Percentiles rank a stretch among this genome's conserved stretches.
Conservation (phyloP, 208 protist species). For the Naegleria fowleri region DNA sequence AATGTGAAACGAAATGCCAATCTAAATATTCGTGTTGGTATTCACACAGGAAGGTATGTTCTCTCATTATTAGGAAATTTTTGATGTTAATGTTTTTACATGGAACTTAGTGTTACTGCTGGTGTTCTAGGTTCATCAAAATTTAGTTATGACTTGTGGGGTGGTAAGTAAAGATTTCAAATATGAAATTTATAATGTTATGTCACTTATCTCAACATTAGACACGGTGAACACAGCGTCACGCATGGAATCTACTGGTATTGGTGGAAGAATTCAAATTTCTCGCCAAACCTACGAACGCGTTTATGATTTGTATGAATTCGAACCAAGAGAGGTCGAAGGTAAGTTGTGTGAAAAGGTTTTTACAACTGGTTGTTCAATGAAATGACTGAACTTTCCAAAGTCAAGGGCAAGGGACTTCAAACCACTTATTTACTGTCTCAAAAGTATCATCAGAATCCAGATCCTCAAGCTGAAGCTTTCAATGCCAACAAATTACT, state of each 20-base stretch:
- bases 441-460: background rate
- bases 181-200: no score
- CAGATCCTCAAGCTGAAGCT: background rate
- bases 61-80: no score
- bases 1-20: background rate
- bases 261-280: slow-evolving; percentile 38
- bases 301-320: slow-evolving; percentile 14
- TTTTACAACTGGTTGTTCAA: no score
- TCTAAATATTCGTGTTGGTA: background rate
- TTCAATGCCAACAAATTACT: no score
- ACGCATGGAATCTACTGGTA: slow-evolving; percentile 39
- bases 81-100: no score
- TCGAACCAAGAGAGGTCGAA: background rate
- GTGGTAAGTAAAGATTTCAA: background rate
- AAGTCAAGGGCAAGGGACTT: background rate
- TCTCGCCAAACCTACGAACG: background rate
- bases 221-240: background rate
- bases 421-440: background rate
- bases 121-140: background rate
- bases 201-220: background rate
- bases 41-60: background rate
- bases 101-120: background rate
- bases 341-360: no score
- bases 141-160: background rate
- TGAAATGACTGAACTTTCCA: no score